Conservation (phyloP, 371 early-diverging fungal species). For the Mortierella polycephala region DNA sequence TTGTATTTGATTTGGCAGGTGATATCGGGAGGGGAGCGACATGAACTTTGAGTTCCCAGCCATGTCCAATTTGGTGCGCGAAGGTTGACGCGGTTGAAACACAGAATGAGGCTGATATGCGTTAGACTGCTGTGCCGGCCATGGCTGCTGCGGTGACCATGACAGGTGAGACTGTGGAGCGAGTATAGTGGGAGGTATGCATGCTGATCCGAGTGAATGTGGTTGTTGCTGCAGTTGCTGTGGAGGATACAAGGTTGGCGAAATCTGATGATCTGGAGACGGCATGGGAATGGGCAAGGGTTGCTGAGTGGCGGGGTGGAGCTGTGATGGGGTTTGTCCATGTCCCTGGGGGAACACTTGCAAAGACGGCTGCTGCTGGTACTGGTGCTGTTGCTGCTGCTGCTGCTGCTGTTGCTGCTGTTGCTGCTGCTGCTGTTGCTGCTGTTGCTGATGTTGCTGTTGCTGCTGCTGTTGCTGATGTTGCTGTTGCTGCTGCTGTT, state of each 20-base stretch:
- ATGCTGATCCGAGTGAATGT: neutral
- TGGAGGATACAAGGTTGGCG: conserved; percentile 10
- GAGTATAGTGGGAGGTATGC: neutral
- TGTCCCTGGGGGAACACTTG: too few relatives aligned
- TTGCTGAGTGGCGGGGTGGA: neutral
- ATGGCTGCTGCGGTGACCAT: conserved; percentile 5
- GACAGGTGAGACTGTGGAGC: conserved; percentile 1
- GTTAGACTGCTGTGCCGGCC: neutral
- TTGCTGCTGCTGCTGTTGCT: conserved; percentile 16
- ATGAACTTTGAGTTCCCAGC: conserved; percentile 16
- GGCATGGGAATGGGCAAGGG: conserved; percentile 3
- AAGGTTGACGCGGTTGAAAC: conserved; percentile 28
- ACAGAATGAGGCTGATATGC: conserved; percentile 32
- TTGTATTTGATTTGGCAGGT: conserved; percentile 20
- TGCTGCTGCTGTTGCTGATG: neutral
- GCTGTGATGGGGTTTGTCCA: neutral
- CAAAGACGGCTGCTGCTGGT: conserved; percentile 15
- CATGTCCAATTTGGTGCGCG: conserved; percentile 8
- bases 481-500: neutral
- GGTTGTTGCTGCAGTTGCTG: conserved; percentile 15
- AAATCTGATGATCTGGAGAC: neutral
- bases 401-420: conserved; percentile 18
- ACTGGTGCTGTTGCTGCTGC: conserved; percentile 16
- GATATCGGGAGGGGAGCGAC: conserved; percentile 36
- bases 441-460: too few relatives aligned